A percentile compares a stretch with the other conserved stretches of the same genome.
phyloP scores from a whole-genome alignment of 2,329 filamentous ascomycete species.

The Fusarium haematococcum region DNA sequence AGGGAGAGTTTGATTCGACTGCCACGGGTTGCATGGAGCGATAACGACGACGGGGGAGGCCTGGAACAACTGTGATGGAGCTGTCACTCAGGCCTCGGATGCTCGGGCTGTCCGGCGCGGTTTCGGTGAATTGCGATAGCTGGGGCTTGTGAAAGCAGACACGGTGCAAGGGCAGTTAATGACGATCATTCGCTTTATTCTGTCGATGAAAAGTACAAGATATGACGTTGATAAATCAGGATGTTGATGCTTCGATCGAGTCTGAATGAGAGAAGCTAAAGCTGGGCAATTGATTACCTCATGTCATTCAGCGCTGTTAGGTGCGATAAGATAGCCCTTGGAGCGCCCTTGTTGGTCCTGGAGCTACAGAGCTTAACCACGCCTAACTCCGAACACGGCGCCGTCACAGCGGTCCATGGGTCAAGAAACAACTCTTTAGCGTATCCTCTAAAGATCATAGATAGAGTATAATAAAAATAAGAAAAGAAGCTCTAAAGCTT shows the following conservation, averaged over 20 bases:
- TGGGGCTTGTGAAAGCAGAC: background rate
- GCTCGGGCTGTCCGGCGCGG: slow-evolving; percentile 24
- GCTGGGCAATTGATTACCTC: background rate
- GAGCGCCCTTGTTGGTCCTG: slow-evolving; percentile 10
- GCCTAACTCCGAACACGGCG: slow-evolving; percentile 15
- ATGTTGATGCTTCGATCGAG: background rate
- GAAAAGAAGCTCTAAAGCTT: background rate
- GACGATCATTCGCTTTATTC: background rate
- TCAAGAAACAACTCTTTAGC: background rate
- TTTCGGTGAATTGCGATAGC: slow-evolving; percentile 10
- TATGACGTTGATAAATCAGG: background rate
- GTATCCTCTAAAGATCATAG: background rate
- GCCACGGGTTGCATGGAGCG: slow-evolving; percentile 51
- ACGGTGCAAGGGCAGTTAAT: background rate
- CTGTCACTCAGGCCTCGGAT: slow-evolving; percentile 45
- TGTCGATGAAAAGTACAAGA: background rate
- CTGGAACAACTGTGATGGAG: slow-evolving; percentile 44
- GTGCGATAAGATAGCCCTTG: slow-evolving; percentile 43
- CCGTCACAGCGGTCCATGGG: background rate
- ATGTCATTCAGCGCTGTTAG: slow-evolving; percentile 3
- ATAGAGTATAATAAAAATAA: background rate
- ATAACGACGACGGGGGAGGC: slow-evolving; percentile 32
- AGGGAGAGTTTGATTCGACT: slow-evolving; percentile 47
- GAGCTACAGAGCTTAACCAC: slow-evolving; percentile 17
- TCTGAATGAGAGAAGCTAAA: background rate